Percentiles rank a stretch among this genome's conserved stretches.
These are phyloP conservation scores for Saccharomycopsis fibuligera DNA, from an alignment of 805 yeast species.

Conservation along the genomic window DNA sequence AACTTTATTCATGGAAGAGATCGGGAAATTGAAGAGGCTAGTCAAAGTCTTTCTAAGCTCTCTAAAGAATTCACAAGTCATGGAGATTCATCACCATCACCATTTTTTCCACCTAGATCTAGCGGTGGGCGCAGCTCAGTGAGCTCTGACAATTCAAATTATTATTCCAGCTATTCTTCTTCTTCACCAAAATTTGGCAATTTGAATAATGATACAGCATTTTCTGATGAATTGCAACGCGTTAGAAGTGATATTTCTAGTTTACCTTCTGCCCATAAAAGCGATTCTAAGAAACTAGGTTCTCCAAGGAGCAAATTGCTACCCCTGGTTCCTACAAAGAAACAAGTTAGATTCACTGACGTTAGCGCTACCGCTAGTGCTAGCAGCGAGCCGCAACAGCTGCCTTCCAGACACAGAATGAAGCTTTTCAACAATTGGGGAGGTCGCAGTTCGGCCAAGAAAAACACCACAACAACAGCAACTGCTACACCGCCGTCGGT, in stretches of 20 bases:
- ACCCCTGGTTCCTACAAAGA: slow-evolving; percentile 17
- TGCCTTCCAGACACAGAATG: neutral
- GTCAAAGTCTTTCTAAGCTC: neutral
- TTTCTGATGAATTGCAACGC: neutral
- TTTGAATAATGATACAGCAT: too few relatives aligned
- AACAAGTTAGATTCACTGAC: slow-evolving; percentile 14
- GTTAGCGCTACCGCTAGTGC: neutral
- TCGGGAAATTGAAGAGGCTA: too few relatives aligned
- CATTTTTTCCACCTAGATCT: neutral
- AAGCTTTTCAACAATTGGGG: slow-evolving; percentile 14
- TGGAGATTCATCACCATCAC: neutral
- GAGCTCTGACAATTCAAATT: neutral
- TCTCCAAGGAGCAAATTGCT: neutral
- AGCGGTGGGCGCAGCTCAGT: neutral
- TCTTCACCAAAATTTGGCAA: too few relatives aligned
- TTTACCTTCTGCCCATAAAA: neutral
- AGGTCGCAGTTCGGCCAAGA: neutral
- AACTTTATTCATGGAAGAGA: too few relatives aligned
- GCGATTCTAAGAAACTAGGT: neutral
- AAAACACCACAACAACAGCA: neutral
- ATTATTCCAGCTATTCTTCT: neutral
- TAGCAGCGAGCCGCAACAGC: too few relatives aligned
- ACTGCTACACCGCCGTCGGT: too few relatives aligned
- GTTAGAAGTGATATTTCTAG: neutral
- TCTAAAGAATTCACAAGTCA: neutral